Evolutionary conservation across 2,329 filamentous ascomycete genomes (phyloP), one percentile per base, ranked within the genome.

Genomic region (Fusarium sp.): DNA sequence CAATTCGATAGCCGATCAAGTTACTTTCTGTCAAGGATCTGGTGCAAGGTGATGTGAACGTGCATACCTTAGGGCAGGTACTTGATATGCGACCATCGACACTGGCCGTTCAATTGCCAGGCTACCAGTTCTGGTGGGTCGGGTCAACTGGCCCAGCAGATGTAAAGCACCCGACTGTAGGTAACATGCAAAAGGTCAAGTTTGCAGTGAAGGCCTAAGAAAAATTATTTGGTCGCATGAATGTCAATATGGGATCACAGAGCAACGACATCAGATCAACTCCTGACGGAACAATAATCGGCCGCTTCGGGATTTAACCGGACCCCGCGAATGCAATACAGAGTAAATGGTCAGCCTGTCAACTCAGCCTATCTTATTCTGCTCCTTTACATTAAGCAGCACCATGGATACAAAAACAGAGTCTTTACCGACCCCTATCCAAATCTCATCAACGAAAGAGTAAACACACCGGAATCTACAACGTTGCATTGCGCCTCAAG

Each of bases 251-350:
- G 24, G 16, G 12, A 20, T 18, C 18, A 37, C 24, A 20, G 24
- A 16, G n/a, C 8, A 44, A 16, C 12, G 18, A 18, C n/a, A 20
- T 20, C 9, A 23, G 10, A 13, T n/a, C n/a, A 21, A 21, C 16
- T n/a, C 9, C 24, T 28, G 18, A 6, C 57, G 53, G 57, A 61
- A 49, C 10, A 61, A 58, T 18, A 38, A 9, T 61, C 53, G 53
- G 57, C 28, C 57, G 57, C 4, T 42, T 49, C 52, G 29, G 42
- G 28, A 8, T 21, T 21, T 38, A 29, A 9, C 35, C 53, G 35
- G 43, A 31, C 24, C 35, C 57, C 52, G 43, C 23, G 16, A n/a
- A 54, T 31, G 47, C 54, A 42, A 50, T 50, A 38, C n/a, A 21
- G 20, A 24, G n/a, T n/a, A n/a, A n/a, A n/a, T n/a, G n/a, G n/a